Evolutionary conservation across 2,329 filamentous ascomycete species (phyloP), one percentile per base, ranked within the genome.

Genomic region (Fusarium incarnatum): DNA sequence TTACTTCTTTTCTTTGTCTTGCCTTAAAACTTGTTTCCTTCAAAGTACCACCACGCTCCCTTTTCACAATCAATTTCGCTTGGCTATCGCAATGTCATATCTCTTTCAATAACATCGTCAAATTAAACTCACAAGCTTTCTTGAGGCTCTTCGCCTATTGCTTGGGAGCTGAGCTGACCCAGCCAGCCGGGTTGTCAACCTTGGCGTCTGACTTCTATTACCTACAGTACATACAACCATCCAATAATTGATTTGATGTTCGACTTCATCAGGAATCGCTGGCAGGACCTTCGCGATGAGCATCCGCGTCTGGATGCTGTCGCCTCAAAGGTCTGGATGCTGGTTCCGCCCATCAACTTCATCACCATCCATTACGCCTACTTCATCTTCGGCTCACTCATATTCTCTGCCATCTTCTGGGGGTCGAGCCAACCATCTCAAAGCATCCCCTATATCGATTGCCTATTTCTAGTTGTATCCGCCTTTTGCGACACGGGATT

Each of bases 401-500:
- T 90, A 22, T 83, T 82, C 54, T 89, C 89, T 16, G 69, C 87
- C 60, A 84, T 92, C 54, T 89, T 92, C 73, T 92, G 86, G 84
- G 84, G 82, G 11, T 82, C 85, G 1, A 88, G 87, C 1, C 82
- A 82, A 3, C 86, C 87, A 1, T 75, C 78, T 20, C 77, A 80
- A 55, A 86, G 82, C 67, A 82, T 92, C 52, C 79, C 80, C 47
- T 93, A 89, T 77, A 84, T 84, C 40, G 90, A 93, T 75, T 84
- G 87, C n/a, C 77, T 93, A 18, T 93, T 92, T 76, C 78, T 92
- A 54, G 86, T 87, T 53, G 83, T 89, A 42, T 91, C 88, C 58
- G 89, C 90, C 45, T 89, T 92, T 81, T 91, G 89, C 9, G 83
- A 88, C 56, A 87, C 90, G 9, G 91, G 91, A 0, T 81, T 93